phyloP scores from a whole-genome alignment of 2,329 filamentous ascomycete genomes.

The Dactylellina drechsleri region DNA sequence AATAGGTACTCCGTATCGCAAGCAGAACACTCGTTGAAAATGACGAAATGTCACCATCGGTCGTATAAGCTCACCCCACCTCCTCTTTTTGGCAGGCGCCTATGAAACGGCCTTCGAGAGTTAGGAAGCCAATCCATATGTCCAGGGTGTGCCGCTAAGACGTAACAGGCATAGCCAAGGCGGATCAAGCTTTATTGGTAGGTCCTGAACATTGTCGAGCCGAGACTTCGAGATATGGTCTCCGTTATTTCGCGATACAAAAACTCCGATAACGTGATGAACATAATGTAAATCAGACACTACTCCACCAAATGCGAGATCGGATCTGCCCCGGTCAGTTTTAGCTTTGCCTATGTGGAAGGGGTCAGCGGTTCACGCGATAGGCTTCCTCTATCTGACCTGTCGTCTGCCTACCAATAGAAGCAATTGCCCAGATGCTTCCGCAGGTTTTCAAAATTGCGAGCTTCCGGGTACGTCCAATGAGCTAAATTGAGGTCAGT shows the following conservation, averaged over 20 bases:
- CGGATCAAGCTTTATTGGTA: conserved; percentile 49
- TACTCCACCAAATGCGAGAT: neutral
- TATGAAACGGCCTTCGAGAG: conserved; percentile 14
- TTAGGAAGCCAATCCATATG: conserved; percentile 33
- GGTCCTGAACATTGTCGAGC: conserved; percentile 23
- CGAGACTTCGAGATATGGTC: conserved; percentile 26
- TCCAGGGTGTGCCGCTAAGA: conserved; percentile 17
- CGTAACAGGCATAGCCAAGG: conserved; percentile 49
- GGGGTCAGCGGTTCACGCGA: conserved; percentile 5
- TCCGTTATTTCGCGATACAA: conserved; percentile 40
- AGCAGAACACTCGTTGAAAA: neutral
- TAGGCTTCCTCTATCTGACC: conserved; percentile 24
- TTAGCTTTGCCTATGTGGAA: neutral
- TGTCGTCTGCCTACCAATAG: conserved; percentile 21
- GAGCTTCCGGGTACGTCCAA: conserved; percentile 26
- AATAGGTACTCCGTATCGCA: too few relatives aligned
- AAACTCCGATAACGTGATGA: conserved; percentile 31
- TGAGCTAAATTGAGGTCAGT: conserved; percentile 2
- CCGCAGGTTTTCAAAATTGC: neutral
- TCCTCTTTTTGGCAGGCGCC: conserved; percentile 32
- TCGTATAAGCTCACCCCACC: conserved; percentile 31
- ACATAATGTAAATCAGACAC: neutral
- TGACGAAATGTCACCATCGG: neutral
- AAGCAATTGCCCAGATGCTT: conserved; percentile 17
- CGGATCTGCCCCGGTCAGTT: neutral